These are phyloP conservation scores for Helicosporidium sp. DNA, from an alignment of 139 green algal species.

Conservation along the genomic window DNA sequence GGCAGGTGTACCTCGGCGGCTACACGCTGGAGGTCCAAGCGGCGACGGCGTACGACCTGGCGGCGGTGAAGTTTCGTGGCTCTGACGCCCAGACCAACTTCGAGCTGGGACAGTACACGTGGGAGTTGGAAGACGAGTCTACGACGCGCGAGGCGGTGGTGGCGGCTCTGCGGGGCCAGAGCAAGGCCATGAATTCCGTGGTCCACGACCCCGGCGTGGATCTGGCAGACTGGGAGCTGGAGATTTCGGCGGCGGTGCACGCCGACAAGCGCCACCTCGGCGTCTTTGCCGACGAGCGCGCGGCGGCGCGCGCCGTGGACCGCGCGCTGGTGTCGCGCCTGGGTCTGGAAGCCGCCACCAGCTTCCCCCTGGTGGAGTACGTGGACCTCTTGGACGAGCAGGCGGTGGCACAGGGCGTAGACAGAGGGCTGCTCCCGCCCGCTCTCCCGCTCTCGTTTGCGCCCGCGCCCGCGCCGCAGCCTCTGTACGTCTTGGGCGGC, in stretches of 20 bases:
- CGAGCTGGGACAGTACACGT: slow-evolving; percentile 11
- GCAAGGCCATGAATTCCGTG: slow-evolving; percentile 17
- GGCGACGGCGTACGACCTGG: slow-evolving; percentile 58
- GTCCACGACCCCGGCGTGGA: no score
- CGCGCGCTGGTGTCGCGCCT: neutral
- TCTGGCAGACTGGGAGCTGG: slow-evolving; percentile 5
- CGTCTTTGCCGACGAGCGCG: slow-evolving; percentile 5
- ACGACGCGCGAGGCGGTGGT: slow-evolving; percentile 43
- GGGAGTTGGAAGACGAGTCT: neutral
- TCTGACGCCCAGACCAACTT: slow-evolving; percentile 48
- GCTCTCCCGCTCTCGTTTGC: no score
- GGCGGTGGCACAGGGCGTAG: neutral
- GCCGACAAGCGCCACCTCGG: slow-evolving; percentile 4
- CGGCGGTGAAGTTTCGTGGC: slow-evolving; percentile 41
- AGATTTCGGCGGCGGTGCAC: slow-evolving; percentile 1
- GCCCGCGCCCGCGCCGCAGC: no score
- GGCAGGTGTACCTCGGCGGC: slow-evolving; percentile 68
- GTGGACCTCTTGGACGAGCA: slow-evolving; percentile 2
- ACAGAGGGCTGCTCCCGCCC: no score
- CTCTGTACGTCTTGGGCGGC: no score
- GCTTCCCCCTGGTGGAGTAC: slow-evolving; percentile 9
- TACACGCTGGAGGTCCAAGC: slow-evolving; percentile 63
- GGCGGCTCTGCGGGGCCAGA: slow-evolving; percentile 40
- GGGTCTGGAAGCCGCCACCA: slow-evolving; percentile 4
- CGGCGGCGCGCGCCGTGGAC: slow-evolving; percentile 6